A percentile compares a stretch with the other conserved stretches of the same genome.
Conservation (phyloP, 2,329 filamentous ascomycete genomes). For the Fusarium torreyae region DNA sequence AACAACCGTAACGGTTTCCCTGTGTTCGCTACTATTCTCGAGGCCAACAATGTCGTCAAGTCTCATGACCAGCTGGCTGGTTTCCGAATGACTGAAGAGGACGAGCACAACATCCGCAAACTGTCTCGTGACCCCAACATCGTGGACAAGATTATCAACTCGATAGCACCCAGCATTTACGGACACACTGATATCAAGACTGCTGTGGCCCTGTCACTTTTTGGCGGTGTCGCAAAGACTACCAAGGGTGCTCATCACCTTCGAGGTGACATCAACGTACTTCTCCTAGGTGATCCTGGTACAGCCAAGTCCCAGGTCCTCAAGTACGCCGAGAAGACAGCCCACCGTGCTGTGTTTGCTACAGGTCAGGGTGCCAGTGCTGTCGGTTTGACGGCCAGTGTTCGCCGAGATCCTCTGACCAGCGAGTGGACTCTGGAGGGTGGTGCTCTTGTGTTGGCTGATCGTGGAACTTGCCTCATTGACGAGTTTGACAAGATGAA, state of each 20-base stretch:
- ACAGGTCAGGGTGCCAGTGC: conserved; percentile 97
- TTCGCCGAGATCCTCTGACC: conserved; percentile 94
- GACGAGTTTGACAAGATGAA: conserved; percentile 99
- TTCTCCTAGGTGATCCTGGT: conserved; percentile 95
- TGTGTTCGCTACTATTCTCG: conserved; percentile 96
- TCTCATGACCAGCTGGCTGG: conserved; percentile 97
- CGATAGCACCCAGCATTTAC: conserved; percentile 97
- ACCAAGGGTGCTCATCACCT: conserved; percentile 92
- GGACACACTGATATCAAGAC: conserved; percentile 98
- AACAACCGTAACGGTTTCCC: conserved; percentile 99
- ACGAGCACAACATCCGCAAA: conserved; percentile 90
- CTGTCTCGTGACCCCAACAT: conserved; percentile 93
- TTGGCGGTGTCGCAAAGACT: conserved; percentile 93
- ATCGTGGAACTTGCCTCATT: conserved; percentile 94
- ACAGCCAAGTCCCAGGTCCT: conserved; percentile 98
- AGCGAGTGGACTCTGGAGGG: conserved; percentile 98
- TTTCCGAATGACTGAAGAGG: conserved; percentile 94
- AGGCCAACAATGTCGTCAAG: conserved; percentile 98
- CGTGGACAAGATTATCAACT: conserved; percentile 91
- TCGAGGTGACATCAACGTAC: conserved; percentile 97
- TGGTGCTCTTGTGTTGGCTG: conserved; percentile 93
- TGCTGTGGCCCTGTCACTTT: conserved; percentile 91
- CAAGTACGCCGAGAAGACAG: conserved; percentile 98
- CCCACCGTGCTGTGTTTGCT: conserved; percentile 95
- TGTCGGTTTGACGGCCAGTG: conserved; percentile 96